Conservation (phyloP, 2,329 filamentous ascomycete genomes). For the Aspergillus ochraceoroseus region DNA sequence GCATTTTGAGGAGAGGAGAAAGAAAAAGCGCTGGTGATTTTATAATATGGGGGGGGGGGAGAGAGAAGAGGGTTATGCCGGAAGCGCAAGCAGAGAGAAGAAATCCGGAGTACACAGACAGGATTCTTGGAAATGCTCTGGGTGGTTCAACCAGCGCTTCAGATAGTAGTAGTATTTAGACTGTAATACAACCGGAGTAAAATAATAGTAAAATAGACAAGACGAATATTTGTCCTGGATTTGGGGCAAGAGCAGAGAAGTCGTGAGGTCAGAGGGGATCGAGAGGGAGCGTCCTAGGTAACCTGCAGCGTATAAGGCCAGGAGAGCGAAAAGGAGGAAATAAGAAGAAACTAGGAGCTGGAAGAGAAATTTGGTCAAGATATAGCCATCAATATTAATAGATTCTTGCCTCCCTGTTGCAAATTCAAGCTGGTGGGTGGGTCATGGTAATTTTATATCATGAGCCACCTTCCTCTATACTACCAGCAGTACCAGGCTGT, state of each 20-base stretch:
- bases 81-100: too few relatives aligned
- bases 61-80: slow-evolving; percentile 13
- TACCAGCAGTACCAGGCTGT: too few relatives aligned
- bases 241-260: too few relatives aligned
- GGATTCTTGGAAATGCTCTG: slow-evolving; percentile 11
- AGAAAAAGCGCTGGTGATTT: not conserved
- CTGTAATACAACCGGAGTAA: slow-evolving; percentile 2
- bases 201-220: too few relatives aligned
- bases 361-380: too few relatives aligned
- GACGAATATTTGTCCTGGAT: too few relatives aligned
- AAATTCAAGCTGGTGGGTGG: slow-evolving; percentile 18
- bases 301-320: too few relatives aligned
- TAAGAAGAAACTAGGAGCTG: not conserved
- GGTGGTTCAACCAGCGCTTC: slow-evolving; percentile 9
- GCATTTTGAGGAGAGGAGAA: slow-evolving; percentile 23
- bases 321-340: too few relatives aligned
- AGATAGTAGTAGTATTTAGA: not conserved
- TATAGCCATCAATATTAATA: not conserved
- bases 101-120: slow-evolving; percentile 19
- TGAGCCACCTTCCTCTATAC: not conserved
- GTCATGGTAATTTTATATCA: slow-evolving; percentile 14
- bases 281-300: not conserved
- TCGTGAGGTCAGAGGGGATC: not conserved
- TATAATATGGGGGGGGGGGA: slow-evolving; percentile 1
- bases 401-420: slow-evolving; percentile 21